These are phyloP conservation scores for Colletotrichum ledebouriae DNA, from an alignment of 2,329 filamentous ascomycete species.

Conservation along the genomic window DNA sequence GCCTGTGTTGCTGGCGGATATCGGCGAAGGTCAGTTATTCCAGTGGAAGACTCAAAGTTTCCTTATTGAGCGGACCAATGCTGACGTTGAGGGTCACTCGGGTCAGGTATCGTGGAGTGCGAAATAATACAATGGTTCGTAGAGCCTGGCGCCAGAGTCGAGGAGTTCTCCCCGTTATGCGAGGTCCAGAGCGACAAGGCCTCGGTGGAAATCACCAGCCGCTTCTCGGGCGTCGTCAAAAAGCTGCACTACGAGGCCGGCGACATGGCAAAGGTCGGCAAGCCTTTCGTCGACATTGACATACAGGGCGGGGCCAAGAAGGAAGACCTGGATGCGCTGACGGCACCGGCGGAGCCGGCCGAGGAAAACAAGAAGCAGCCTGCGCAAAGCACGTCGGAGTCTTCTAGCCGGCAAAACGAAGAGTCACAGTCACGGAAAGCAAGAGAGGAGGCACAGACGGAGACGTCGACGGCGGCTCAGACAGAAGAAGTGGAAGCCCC, in stretches of 20 bases:
- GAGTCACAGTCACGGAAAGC: conserved; percentile 18
- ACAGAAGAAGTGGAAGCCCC: conserved; percentile 40
- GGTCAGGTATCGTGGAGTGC: conserved; percentile 91
- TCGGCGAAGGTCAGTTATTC: conserved; percentile 77
- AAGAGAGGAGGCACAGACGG: conserved; percentile 30
- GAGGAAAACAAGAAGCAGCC: conserved; percentile 45
- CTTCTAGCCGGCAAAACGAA: conserved; percentile 25
- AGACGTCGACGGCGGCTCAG: not conserved
- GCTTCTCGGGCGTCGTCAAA: conserved; percentile 95
- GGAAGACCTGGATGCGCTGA: conserved; percentile 63
- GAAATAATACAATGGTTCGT: conserved; percentile 99
- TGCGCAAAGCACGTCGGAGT: conserved; percentile 45
- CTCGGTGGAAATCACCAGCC: conserved; percentile 89
- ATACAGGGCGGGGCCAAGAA: conserved; percentile 82
- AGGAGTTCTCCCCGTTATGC: conserved; percentile 98
- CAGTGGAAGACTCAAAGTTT: too few species aligned
- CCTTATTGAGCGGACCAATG: too few species aligned
- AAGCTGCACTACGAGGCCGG: conserved; percentile 96
- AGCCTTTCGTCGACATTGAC: conserved; percentile 95
- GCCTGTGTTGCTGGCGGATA: conserved; percentile 86
- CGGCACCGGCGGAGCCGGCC: conserved; percentile 20
- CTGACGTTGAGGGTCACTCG: conserved; percentile 8
- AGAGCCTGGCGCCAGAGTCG: conserved; percentile 91
- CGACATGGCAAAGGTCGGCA: conserved; percentile 95
- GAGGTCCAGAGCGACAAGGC: conserved; percentile 99